phyloP scores from a whole-genome alignment of 1,284 basidiomycete species.

The Sanghuangporus baumii region DNA sequence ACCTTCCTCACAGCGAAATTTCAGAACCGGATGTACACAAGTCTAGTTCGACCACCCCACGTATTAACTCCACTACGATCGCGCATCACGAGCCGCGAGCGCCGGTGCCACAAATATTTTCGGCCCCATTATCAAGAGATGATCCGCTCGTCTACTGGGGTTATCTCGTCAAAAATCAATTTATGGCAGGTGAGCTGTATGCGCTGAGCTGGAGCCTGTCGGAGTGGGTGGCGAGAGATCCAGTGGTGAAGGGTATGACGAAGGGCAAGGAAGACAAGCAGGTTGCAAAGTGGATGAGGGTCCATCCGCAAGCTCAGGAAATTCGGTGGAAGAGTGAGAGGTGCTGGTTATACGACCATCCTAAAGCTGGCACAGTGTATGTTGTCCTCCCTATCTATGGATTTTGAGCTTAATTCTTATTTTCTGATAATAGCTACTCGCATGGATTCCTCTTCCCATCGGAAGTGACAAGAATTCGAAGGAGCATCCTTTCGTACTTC shows the following conservation, averaged over 20 bases:
- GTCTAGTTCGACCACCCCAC: slow-evolving; percentile 8
- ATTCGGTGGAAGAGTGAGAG: slow-evolving; percentile 90
- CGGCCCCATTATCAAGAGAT: slow-evolving; percentile 25
- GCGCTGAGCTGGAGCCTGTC: slow-evolving; percentile 88
- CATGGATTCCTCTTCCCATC: slow-evolving; percentile 98
- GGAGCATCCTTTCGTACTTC: slow-evolving; percentile 38
- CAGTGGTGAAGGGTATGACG: slow-evolving; percentile 59
- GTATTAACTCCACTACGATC: slow-evolving; percentile 5
- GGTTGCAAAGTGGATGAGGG: slow-evolving; percentile 89
- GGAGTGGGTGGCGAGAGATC: slow-evolving; percentile 80
- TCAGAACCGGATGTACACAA: slow-evolving; percentile 10
- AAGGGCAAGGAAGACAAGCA: slow-evolving; percentile 94
- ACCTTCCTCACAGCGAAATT: slow-evolving; percentile 14
- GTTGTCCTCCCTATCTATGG: slow-evolving; percentile 26
- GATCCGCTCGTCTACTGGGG: slow-evolving; percentile 91
- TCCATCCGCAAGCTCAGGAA: slow-evolving; percentile 76
- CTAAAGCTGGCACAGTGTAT: slow-evolving; percentile 85
- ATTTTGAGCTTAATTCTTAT: slow-evolving; percentile 15
- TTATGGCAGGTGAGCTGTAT: slow-evolving; percentile 97
- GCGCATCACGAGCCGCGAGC: slow-evolving; percentile 8
- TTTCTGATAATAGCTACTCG: slow-evolving; percentile 58
- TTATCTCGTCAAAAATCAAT: slow-evolving; percentile 88
- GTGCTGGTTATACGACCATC: slow-evolving; percentile 99
- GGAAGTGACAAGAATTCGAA: slow-evolving; percentile 68
- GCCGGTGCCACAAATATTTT: slow-evolving; percentile 4